These are phyloP conservation scores for Diaporthe australafricana DNA, from an alignment of 2,329 filamentous ascomycete species.

Conservation along the genomic window DNA sequence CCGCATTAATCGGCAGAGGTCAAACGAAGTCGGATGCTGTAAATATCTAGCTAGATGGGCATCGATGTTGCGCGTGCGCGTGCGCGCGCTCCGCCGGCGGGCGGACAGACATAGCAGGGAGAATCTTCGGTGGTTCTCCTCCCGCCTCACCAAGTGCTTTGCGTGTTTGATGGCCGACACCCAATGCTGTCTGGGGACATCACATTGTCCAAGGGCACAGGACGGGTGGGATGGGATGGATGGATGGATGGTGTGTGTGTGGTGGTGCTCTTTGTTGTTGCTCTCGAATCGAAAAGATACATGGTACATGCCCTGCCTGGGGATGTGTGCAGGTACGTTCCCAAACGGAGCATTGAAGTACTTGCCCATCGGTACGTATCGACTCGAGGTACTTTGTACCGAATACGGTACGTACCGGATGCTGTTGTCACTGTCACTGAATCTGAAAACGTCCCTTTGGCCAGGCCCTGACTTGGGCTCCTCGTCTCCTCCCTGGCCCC, in stretches of 20 bases:
- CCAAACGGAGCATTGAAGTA: slow-evolving; percentile 37
- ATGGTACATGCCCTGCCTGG: slow-evolving; percentile 38
- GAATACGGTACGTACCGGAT: slow-evolving; percentile 22
- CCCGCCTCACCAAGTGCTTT: slow-evolving; percentile 14
- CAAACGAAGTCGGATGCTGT: background rate
- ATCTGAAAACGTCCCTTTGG: slow-evolving; percentile 28
- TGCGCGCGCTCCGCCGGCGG: slow-evolving; percentile 2
- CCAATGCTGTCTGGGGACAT: slow-evolving; percentile 21
- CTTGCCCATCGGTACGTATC: slow-evolving; percentile 34
- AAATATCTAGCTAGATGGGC: background rate
- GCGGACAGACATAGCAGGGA: background rate
- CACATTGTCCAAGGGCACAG: slow-evolving; percentile 28
- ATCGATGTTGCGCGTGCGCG: background rate
- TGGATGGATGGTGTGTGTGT: slow-evolving; percentile 10
- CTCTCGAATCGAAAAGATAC: slow-evolving; percentile 11
- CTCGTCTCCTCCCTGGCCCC: slow-evolving; percentile 28
- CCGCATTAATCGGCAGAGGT: slow-evolving; percentile 9
- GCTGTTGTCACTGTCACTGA: slow-evolving; percentile 6
- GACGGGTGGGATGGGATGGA: slow-evolving; percentile 15
- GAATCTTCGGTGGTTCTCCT: slow-evolving; percentile 15
- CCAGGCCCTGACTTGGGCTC: slow-evolving; percentile 28
- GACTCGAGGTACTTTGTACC: slow-evolving; percentile 19
- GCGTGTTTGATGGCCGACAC: slow-evolving; percentile 24
- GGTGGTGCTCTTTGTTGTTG: slow-evolving; percentile 12
- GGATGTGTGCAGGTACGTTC: slow-evolving; percentile 36